Base-by-base conservation (phyloP, 768 basidiomycete genomes). In the Sarcodon sp. region DNA sequence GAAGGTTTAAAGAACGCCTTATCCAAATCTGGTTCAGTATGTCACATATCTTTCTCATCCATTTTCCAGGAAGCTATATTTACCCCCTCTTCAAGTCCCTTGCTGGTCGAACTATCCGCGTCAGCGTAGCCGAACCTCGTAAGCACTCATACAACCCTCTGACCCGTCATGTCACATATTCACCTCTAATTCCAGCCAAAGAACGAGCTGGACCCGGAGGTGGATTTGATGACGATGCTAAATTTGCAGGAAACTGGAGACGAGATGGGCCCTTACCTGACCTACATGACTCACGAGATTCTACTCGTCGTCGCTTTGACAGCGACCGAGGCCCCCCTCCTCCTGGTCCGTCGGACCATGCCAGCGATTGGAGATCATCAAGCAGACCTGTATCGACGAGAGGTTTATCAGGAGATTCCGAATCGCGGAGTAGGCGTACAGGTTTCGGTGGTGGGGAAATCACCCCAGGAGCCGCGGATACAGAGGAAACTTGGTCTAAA, bases 111-210 rank as follows among this genome's bases (percentile, higher is more conserved):
- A 78, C 73, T 15, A 70, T 99, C 52, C 77, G 96, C 50, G 82
- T 97, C 50, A 91, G 84, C 63, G 96, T 99, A 43, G 96, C 96
- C 7, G 96, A 98, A 61, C 84, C 93, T 55, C 89, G 91, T 94
- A 62, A 72, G 88, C 12, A 33, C 51, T n/a, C 39, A 44, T 47
- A 21, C 36, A 37, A 10, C 6, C 38, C 4, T 38, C 39, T 37
- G 33, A 44, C 45, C 39, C 44, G 18, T 36, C 18, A 38, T 37
- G 33, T 49, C 45, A 54, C 56, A 50, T 56, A 43, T 44, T 47
- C 47, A 21, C 43, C 34, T 36, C 34, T 27, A 35, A 43, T 10
- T 46, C 35, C 56, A 92, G 90, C 87, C 43, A 92, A 90, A 62
- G 87, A 89, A 59, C 77, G 79, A 32, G 43, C 68, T 39, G 75